These are phyloP conservation scores for Carallia brachiata DNA, from an alignment of 345 rosid species.

Conservation along the genomic window DNA sequence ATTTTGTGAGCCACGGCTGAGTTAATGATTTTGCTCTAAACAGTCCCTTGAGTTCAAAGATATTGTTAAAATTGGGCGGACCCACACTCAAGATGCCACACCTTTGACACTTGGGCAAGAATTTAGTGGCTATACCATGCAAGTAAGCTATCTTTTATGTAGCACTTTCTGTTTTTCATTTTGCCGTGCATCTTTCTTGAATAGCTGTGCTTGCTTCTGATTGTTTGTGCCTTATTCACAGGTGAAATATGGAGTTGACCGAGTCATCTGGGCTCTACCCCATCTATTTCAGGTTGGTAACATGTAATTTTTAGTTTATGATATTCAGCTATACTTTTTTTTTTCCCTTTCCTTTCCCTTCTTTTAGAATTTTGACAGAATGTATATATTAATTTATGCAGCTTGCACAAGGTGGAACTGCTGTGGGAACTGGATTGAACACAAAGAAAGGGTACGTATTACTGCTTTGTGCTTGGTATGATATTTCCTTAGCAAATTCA, in stretches of 20 bases:
- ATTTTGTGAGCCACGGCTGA: neutral
- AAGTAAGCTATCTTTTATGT: constrained; percentile 43
- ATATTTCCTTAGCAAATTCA: too few relatives aligned
- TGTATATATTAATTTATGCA: constrained; percentile 37
- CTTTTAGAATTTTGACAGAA: constrained; percentile 34
- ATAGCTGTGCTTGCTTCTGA: constrained; percentile 9
- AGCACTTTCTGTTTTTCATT: neutral
- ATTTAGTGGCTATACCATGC: constrained; percentile 95
- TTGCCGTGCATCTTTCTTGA: neutral
- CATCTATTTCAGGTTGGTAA: constrained; percentile 79
- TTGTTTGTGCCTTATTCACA: constrained; percentile 12
- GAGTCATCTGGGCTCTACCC: constrained; percentile 72
- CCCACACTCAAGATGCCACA: constrained; percentile 99
- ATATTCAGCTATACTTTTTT: constrained; percentile 3
- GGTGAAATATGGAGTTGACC: constrained; percentile 87
- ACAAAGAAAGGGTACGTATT: constrained; percentile 84
- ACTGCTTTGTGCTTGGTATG: constrained; percentile 5
- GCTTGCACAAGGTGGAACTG: constrained; percentile 99
- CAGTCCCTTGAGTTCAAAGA: constrained; percentile 84
- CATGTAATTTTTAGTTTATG: constrained; percentile 11
- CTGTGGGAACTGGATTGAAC: constrained; percentile 97
- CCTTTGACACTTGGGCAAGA: constrained; percentile 98
- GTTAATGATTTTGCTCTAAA: constrained; percentile 2
- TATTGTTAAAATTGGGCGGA: constrained; percentile 92
- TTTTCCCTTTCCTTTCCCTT: neutral